Conservation (phyloP, 1,284 basidiomycete genomes). For the Volvariella volvacea region DNA sequence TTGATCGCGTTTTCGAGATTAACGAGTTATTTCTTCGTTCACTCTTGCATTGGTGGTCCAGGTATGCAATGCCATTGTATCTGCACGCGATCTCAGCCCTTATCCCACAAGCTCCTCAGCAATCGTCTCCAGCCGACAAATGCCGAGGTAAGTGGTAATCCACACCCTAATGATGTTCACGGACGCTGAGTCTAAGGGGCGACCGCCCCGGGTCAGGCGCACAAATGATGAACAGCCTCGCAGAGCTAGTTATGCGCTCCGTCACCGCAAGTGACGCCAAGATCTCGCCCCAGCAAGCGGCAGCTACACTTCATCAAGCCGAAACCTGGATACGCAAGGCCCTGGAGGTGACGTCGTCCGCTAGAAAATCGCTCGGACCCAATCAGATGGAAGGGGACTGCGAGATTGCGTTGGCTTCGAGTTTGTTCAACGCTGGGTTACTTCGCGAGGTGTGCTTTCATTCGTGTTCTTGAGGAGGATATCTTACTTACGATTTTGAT, state of each 20-base stretch:
- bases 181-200: neutral
- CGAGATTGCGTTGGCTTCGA: slow-evolving; percentile 50
- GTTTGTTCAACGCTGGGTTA: slow-evolving; percentile 56
- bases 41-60: slow-evolving; percentile 18
- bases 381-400: slow-evolving; percentile 23
- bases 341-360: slow-evolving; percentile 32
- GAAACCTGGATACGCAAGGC: slow-evolving; percentile 58
- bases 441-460: slow-evolving; percentile 30
- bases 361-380: neutral
- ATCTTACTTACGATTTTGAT: neutral
- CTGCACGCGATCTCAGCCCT: slow-evolving; percentile 61
- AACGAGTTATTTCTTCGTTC: too few relatives aligned
- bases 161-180: neutral
- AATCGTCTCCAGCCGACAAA: slow-evolving; percentile 39
- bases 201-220: slow-evolving; percentile 39
- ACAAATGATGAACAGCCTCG: slow-evolving; percentile 63
- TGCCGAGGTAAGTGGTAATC: slow-evolving; percentile 55
- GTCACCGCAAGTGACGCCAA: too few relatives aligned
- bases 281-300: slow-evolving; percentile 30
- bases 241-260: slow-evolving; percentile 48
- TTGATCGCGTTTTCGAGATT: too few relatives aligned
- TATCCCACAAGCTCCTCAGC: slow-evolving; percentile 40
- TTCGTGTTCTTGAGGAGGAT: neutral
- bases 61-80: slow-evolving; percentile 61
- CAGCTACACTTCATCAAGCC: slow-evolving; percentile 38